Evolutionary conservation across 257 asterid genomes (phyloP), one percentile per base, ranked within the genome.

Genomic region (Solanum chmielewskii): DNA sequence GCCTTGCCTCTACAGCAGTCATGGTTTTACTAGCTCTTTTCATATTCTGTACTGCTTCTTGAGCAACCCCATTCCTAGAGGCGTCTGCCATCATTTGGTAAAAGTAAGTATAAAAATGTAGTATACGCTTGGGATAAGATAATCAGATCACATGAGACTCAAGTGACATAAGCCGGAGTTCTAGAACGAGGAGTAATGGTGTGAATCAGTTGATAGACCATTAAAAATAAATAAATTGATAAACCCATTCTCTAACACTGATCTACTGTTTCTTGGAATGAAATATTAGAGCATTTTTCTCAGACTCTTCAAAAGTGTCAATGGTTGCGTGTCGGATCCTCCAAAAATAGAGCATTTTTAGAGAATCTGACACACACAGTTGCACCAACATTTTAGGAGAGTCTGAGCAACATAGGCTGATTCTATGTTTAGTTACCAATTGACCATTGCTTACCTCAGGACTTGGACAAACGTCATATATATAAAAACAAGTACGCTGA

Each of bases 1-100:
- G 95, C 89, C 97, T 92, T 11, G 98, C 98, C 90, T 94, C 97
- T 45, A 89, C 75, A 89, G 93, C 98, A 0, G 97, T 86, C 98
- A 94, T 94, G 69, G 86, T 49, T 91, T 94, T 94, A 90, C 95
- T 74, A 60, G 93, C 91, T 87, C 88, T 88, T 88, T 85, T 91
- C 66, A 93, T 69, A 90, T 91, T 92, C 85, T 92, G 94, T 86
- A 91, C 91, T 29, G 98, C 92, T 88, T 94, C 96, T 86, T 94
- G 95, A 86, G 98, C 98, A 87, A 92, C 96, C 9, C 98, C 96
- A 41, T 87, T 91, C 91, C 91, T 94, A 41, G 98, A 88, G 80
- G 98, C 98, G 83, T 94, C 98, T 94, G 91, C 88, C 87, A 31
- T 77, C 41, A 7, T 83, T 60, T 3, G 49, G 13, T 16, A 7